Conservation (phyloP, 768 basidiomycete species). For the Artomyces pyxidatus region DNA sequence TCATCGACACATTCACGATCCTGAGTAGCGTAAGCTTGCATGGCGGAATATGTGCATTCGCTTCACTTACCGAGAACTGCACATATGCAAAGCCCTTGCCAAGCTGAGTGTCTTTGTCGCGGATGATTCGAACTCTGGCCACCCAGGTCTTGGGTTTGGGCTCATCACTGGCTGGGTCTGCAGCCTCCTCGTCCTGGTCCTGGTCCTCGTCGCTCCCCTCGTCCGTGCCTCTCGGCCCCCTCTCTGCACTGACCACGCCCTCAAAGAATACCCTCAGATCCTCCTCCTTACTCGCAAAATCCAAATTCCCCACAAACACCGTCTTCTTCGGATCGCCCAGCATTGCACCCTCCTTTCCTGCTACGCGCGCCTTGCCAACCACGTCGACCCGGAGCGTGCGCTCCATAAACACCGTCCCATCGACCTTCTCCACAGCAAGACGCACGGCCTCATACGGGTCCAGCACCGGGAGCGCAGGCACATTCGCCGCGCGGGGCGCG, state of each 20-base stretch:
- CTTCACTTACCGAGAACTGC: constrained; percentile 67
- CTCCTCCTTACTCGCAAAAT: constrained; percentile 88
- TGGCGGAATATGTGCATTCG: background rate
- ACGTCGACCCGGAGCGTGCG: constrained; percentile 75
- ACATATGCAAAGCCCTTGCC: constrained; percentile 96
- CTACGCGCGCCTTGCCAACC: constrained; percentile 32
- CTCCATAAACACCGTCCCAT: constrained; percentile 69
- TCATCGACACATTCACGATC: constrained; percentile 91
- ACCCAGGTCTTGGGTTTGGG: constrained; percentile 54
- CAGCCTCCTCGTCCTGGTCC: constrained; percentile 21
- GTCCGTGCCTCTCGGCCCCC: constrained; percentile 42
- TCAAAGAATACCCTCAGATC: constrained; percentile 86
- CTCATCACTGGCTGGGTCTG: constrained; percentile 21
- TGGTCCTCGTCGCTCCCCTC: constrained; percentile 21
- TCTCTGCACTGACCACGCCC: constrained; percentile 58
- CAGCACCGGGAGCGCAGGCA: constrained; percentile 44
- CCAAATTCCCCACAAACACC: constrained; percentile 88
- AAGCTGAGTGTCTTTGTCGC: constrained; percentile 86
- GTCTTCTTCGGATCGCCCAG: constrained; percentile 70
- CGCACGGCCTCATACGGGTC: constrained; percentile 67
- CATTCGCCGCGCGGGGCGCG: constrained; percentile 23
- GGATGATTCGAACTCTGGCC: constrained; percentile 75
- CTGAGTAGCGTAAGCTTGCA: constrained; percentile 30
- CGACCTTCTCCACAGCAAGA: constrained; percentile 46
- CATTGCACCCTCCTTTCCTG: constrained; percentile 18